These are phyloP conservation scores for Xerocomellus intermedius DNA, from an alignment of 768 basidiomycete genomes.

Conservation along the genomic window DNA sequence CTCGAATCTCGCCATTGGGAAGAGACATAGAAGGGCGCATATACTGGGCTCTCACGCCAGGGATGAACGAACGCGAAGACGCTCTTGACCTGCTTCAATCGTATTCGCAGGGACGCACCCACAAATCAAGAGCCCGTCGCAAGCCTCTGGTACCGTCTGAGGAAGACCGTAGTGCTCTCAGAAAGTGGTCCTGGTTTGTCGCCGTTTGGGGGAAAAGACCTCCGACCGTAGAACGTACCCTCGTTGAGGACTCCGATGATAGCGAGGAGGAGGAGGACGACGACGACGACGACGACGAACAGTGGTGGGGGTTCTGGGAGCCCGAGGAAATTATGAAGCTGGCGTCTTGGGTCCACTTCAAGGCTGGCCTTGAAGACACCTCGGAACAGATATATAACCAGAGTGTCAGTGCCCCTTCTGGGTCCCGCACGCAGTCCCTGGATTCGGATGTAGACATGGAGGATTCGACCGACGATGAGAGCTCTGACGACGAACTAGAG, in stretches of 20 bases:
- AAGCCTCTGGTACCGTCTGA: slow-evolving; percentile 40
- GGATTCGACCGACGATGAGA: slow-evolving; percentile 10
- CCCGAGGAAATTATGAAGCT: slow-evolving; percentile 62
- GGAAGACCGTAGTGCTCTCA: slow-evolving; percentile 52
- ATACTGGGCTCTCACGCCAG: slow-evolving; percentile 68
- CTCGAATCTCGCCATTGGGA: slow-evolving; percentile 66
- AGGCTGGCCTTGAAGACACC: slow-evolving; percentile 39
- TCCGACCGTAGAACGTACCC: slow-evolving; percentile 24
- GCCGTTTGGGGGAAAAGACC: slow-evolving; percentile 68
- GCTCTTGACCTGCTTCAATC: slow-evolving; percentile 34
- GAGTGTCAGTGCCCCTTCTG: background rate
- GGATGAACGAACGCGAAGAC: slow-evolving; percentile 53
- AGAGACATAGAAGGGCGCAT: slow-evolving; percentile 61
- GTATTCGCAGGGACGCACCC: slow-evolving; percentile 26
- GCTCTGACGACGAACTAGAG: slow-evolving; percentile 5
- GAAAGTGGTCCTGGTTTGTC: slow-evolving; percentile 76
- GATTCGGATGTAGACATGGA: slow-evolving; percentile 23
- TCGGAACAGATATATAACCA: slow-evolving; percentile 8
- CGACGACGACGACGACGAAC: slow-evolving; percentile 37
- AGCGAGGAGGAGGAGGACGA: slow-evolving; percentile 25
- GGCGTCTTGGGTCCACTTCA: slow-evolving; percentile 61
- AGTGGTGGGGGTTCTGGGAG: slow-evolving; percentile 79
- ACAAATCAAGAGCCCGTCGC: slow-evolving; percentile 37
- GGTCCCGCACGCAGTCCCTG: background rate
- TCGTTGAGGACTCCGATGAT: slow-evolving; percentile 21